A percentile compares a stretch with the other conserved stretches of the same genome.
Conservation (phyloP, 495 filamentous ascomycete genomes). For the Trichoderma gamsii region DNA sequence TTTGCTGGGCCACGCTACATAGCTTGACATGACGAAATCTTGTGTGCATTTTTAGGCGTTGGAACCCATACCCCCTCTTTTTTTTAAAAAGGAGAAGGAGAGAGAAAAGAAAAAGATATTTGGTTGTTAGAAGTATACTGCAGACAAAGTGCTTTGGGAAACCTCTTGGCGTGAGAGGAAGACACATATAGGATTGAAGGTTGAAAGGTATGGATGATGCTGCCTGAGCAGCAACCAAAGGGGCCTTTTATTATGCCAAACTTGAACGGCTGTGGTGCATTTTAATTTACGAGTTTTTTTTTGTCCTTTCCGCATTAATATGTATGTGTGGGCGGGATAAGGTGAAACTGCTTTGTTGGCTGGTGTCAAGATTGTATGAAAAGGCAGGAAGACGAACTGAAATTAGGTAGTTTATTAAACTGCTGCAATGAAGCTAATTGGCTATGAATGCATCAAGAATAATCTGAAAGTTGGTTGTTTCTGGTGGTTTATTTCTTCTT, state of each 20-base stretch:
- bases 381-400: neutral
- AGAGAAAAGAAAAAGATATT: neutral
- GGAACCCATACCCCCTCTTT: constrained; percentile 9
- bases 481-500: constrained; percentile 18
- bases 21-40: neutral
- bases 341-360: constrained; percentile 14
- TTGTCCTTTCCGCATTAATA: neutral
- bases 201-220: constrained; percentile 1
- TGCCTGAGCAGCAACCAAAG: neutral
- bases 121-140: constrained; percentile 1
- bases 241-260: neutral
- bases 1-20: neutral
- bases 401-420: no score
- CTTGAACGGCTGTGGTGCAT: neutral
- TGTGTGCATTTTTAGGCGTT: constrained; percentile 15
- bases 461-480: neutral
- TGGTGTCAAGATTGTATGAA: neutral
- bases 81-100: neutral
- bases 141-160: neutral
- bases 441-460: neutral
- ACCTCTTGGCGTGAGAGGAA: neutral
- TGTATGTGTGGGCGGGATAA: neutral
- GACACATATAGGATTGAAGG: neutral
- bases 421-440: neutral
- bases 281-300: constrained; percentile 1